A percentile compares a stretch with the other conserved stretches of the same genome.
Conservation (phyloP, 2,329 filamentous ascomycete genomes). For the Fusarium sarcochroum region DNA sequence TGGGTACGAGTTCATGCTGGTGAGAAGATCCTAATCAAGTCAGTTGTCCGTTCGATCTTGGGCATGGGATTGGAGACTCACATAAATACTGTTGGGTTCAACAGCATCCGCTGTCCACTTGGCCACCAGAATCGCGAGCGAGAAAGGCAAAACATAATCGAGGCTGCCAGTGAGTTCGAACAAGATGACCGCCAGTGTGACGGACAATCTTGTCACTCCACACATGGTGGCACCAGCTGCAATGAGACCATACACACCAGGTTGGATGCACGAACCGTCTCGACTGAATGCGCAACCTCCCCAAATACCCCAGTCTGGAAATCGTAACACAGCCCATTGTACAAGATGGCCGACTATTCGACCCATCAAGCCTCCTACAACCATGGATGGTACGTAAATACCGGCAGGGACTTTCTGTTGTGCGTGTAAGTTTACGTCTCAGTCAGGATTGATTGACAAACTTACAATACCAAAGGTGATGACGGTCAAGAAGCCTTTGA, state of each 20-base stretch:
- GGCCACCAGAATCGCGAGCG: slow-evolving; percentile 89
- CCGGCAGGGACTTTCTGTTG: slow-evolving; percentile 88
- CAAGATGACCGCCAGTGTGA: slow-evolving; percentile 93
- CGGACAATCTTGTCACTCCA: slow-evolving; percentile 91
- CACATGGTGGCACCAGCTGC: slow-evolving; percentile 98
- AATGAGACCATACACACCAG: slow-evolving; percentile 96
- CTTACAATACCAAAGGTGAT: slow-evolving; percentile 90
- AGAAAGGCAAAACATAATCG: slow-evolving; percentile 96
- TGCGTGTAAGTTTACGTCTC: slow-evolving; percentile 34
- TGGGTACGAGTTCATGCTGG: slow-evolving; percentile 97
- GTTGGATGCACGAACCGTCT: slow-evolving; percentile 89
- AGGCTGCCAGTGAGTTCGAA: slow-evolving; percentile 96
- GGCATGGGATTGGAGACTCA: slow-evolving; percentile 56
- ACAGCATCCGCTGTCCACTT: slow-evolving; percentile 98
- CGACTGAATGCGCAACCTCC: slow-evolving; percentile 77
- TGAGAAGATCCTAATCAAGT: slow-evolving; percentile 79
- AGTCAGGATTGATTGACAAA: slow-evolving; percentile 30
- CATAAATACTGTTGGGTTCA: slow-evolving; percentile 94
- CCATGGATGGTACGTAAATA: slow-evolving; percentile 99
- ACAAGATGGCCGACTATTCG: slow-evolving; percentile 88
- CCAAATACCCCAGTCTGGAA: slow-evolving; percentile 81
- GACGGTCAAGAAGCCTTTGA: slow-evolving; percentile 90
- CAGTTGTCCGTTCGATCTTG: slow-evolving; percentile 11
- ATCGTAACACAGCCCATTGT: slow-evolving; percentile 83
- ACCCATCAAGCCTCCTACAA: slow-evolving; percentile 93